Percentiles rank a stretch among this genome's conserved stretches.
Conservation (phyloP, 148 eudicot genomes). For the Amaranthus cruentus region DNA sequence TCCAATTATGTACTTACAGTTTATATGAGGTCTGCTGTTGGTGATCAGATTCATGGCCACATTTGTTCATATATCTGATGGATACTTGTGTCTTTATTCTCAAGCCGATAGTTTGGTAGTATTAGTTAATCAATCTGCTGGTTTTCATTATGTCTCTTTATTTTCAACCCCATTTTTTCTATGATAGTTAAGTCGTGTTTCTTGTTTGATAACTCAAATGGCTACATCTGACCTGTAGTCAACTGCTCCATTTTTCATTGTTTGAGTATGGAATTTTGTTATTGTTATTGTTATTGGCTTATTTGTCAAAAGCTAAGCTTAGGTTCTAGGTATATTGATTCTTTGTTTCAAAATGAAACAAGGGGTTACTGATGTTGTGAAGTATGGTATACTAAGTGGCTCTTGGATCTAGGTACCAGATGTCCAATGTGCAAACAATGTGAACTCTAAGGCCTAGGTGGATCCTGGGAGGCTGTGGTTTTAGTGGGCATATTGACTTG, state of each 20-base stretch:
- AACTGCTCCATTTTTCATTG: not conserved
- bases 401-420: too few species aligned
- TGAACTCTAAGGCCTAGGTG: too few species aligned
- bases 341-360: too few species aligned
- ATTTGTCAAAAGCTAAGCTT: not conserved
- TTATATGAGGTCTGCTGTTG: not conserved
- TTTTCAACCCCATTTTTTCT: not conserved
- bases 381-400: too few species aligned
- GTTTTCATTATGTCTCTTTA: not conserved
- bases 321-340: too few species aligned
- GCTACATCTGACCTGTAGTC: too few species aligned
- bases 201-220: not conserved
- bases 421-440: too few species aligned
- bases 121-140: not conserved
- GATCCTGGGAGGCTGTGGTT: too few species aligned
- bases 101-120: not conserved
- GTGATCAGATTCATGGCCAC: not conserved
- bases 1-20: too few species aligned
- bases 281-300: not conserved
- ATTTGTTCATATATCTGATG: not conserved
- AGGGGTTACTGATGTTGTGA: too few species aligned
- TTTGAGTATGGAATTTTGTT: not conserved
- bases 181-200: not conserved
- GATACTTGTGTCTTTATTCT: not conserved
- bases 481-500: too few species aligned